Base-by-base conservation (phyloP, 2,329 filamentous ascomycete species). In the Hymenoscyphus linearis region DNA sequence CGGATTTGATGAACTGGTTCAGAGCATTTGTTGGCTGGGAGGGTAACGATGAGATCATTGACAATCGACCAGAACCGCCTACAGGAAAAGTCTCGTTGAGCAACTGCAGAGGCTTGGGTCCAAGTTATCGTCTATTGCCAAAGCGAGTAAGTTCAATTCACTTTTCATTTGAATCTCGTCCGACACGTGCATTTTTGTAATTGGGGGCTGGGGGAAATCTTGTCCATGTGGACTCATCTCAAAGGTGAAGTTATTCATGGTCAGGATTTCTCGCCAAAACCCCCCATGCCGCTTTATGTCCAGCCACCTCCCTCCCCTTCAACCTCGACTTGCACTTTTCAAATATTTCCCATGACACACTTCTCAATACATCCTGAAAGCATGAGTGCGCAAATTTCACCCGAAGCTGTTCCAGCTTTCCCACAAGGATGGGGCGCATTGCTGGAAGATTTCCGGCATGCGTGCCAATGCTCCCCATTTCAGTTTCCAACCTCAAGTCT, bases 31-130 rank as follows among this genome's bases (percentile, higher is more conserved):
- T 99, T 63, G 85, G 85, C 31, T 88, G 90, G 63, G 88, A 92
- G 52, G 86, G 86, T 16, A 83, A 87, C 35, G 91, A 96, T 66
- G 87, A 91, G 60, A 74, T 89, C 2, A 86, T 96, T 58, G 89
- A 95, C 67, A 92, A 93, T 69, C 84, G 85, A 57, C 88, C 91
- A 1, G 85, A 86, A 52, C 84, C 88, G 7, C 90, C 93, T 3
- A 83, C 82, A 36, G 92, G 91, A 22, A 85, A 91, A 67, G 89
- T 98, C n/a, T 95, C 93, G 4, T 79, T 99, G 57, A 96, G 92
- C 69, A 96, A 98, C 74, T 99, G 95, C 74, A 88, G 95, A 59
- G 93, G 91, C n/a, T 85, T 96, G 56, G 95, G 95, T 0, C 95
- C 95, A 2, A 98, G 95, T 75, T 99, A 99, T 75, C 88, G 95